Evolutionary conservation across 495 filamentous ascomycete genomes (phyloP).

Genomic region (Geoglossum glabrum): DNA sequence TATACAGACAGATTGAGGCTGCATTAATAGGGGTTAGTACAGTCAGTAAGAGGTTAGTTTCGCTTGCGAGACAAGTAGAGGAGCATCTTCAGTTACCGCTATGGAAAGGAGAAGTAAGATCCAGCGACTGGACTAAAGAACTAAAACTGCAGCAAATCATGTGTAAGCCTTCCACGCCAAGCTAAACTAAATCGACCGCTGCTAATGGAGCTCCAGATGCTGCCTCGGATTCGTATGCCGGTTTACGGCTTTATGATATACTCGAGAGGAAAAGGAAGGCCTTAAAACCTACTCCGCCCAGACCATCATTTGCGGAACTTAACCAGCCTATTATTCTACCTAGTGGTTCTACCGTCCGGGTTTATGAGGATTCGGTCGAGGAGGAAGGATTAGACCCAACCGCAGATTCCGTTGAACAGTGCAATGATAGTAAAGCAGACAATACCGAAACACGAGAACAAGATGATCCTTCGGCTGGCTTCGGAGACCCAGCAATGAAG

Average conservation of each 20-base stretch:
- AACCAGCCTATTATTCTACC: conserved; percentile 4
- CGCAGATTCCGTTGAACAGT: too few species aligned
- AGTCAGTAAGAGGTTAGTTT: conserved; percentile 46
- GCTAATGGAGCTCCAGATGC: conserved; percentile 34
- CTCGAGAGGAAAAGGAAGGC: conserved; percentile 44
- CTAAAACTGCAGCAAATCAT: conserved; percentile 45
- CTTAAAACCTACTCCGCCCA: conserved; percentile 47
- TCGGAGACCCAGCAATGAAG: not conserved
- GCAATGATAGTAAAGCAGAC: not conserved
- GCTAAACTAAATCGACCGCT: not conserved
- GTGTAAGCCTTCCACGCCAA: conserved; percentile 30
- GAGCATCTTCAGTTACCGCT: conserved; percentile 58
- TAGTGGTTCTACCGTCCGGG: not conserved
- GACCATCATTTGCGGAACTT: conserved; percentile 24
- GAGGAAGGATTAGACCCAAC: not conserved
- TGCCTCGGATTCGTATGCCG: conserved; percentile 66
- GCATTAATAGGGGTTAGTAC: conserved; percentile 24
- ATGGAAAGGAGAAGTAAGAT: conserved; percentile 50
- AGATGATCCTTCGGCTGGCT: not conserved
- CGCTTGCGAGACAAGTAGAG: conserved; percentile 44
- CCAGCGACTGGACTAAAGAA: conserved; percentile 46
- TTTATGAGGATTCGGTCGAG: not conserved
- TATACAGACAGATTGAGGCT: conserved; percentile 54
- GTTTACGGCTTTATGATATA: conserved; percentile 46
- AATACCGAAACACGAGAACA: not conserved